Conservation (phyloP, 768 basidiomycete genomes). For the Rhodotorula taiwanensis region DNA sequence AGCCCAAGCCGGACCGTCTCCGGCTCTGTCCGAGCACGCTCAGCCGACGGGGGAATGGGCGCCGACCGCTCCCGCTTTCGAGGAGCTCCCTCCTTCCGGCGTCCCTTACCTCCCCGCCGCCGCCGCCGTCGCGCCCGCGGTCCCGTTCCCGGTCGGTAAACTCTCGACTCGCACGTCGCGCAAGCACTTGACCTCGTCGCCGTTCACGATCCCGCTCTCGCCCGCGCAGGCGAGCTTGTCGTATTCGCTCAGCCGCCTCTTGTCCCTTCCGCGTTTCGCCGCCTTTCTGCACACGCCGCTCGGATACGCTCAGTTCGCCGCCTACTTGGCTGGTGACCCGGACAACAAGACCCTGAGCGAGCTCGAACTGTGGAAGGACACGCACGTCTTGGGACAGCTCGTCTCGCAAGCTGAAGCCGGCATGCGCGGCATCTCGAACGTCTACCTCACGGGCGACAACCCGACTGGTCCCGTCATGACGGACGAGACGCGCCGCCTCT, state of each 20-base stretch:
- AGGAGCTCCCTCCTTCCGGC: background rate
- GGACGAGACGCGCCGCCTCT: background rate
- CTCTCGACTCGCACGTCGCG: background rate
- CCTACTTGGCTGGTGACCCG: constrained; percentile 3
- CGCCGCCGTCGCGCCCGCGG: background rate
- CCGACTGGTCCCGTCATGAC: background rate
- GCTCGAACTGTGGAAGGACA: constrained; percentile 25
- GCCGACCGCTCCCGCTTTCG: background rate
- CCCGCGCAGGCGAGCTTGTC: constrained; percentile 6
- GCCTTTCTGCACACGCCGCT: constrained; percentile 13
- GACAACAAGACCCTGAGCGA: background rate
- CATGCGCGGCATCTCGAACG: background rate
- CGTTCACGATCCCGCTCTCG: constrained; percentile 9
- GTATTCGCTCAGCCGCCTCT: constrained; percentile 20
- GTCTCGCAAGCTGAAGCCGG: background rate
- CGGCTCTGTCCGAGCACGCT: too few relatives aligned
- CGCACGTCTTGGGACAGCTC: background rate
- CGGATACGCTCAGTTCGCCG: constrained; percentile 19
- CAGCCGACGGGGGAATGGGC: constrained; percentile 9
- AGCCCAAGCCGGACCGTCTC: too few relatives aligned
- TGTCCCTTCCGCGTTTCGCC: constrained; percentile 17
- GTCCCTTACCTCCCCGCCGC: background rate
- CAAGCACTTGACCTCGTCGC: constrained; percentile 3
- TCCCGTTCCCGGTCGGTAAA: too few relatives aligned
- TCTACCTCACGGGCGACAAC: constrained; percentile 5